Percentiles rank a stretch among this genome's conserved stretches.
Evolutionary conservation across 2,329 filamentous ascomycete genomes (phyloP).

Genomic region (Myriosclerotinia duriaeana): DNA sequence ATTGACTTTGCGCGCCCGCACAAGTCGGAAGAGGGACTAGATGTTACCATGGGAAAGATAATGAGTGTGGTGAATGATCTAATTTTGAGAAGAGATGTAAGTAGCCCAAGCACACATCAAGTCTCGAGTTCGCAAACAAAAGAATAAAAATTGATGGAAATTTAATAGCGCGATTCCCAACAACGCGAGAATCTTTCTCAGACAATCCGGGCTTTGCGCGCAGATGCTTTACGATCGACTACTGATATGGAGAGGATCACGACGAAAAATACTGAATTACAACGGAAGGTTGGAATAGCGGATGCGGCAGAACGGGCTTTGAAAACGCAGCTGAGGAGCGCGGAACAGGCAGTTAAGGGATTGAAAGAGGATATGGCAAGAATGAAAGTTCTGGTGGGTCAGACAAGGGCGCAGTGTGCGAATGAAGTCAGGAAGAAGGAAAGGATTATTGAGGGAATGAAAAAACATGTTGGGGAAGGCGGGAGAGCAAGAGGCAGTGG

Average conservation of each 20-base stretch:
- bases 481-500: slow-evolving; percentile 59
- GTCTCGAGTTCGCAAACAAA: background rate
- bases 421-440: slow-evolving; percentile 91
- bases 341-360: slow-evolving; percentile 71
- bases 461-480: slow-evolving; percentile 77
- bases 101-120: slow-evolving; percentile 39
- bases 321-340: slow-evolving; percentile 67
- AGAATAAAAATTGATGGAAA: slow-evolving; percentile 14
- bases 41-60: slow-evolving; percentile 76
- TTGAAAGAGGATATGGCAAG: slow-evolving; percentile 81
- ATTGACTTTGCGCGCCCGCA: slow-evolving; percentile 82
- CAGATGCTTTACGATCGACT: slow-evolving; percentile 71
- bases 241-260: slow-evolving; percentile 62
- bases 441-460: slow-evolving; percentile 81
- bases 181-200: slow-evolving; percentile 80
- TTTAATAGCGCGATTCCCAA: slow-evolving; percentile 75
- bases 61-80: slow-evolving; percentile 94
- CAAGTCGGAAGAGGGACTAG: slow-evolving; percentile 59
- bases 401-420: slow-evolving; percentile 82
- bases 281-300: slow-evolving; percentile 55
- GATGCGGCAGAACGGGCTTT: slow-evolving; percentile 71
- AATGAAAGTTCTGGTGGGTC: slow-evolving; percentile 75
- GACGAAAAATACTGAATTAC: slow-evolving; percentile 55
- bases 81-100: slow-evolving; percentile 83
- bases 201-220: slow-evolving; percentile 72